phyloP scores from a whole-genome alignment of 208 protist species.

The Blastocrithidia nonstop region DNA sequence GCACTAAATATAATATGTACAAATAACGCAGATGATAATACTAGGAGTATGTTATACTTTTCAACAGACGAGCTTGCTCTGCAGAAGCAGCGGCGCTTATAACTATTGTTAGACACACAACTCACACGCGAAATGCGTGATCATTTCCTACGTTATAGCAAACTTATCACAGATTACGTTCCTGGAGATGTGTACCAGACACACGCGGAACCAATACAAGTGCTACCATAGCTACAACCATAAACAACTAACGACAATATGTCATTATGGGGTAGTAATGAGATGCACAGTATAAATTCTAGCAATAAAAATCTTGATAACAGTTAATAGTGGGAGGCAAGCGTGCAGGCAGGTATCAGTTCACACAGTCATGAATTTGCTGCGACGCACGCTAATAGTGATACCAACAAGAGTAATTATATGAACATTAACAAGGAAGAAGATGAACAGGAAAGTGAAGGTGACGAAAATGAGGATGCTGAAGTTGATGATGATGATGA shows the following conservation, averaged over 20 bases:
- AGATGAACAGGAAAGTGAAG: constrained; percentile 8
- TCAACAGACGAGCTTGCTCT: constrained; percentile 8
- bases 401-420: constrained; percentile 11
- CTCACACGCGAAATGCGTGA: constrained; percentile 47
- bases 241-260: constrained; percentile 15
- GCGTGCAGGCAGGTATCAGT: no score
- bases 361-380: no score
- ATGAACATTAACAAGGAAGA: constrained; percentile 16
- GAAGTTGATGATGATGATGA: neutral
- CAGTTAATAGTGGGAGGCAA: no score
- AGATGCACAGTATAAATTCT: neutral
- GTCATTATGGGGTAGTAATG: no score
- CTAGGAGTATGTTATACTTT: constrained; percentile 3
- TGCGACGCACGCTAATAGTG: no score
- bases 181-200: constrained; percentile 4
- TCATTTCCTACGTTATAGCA: constrained; percentile 48
- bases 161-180: constrained; percentile 76
- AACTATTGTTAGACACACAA: constrained; percentile 45
- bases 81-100: constrained; percentile 35
- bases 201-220: constrained; percentile 2
- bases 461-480: constrained; percentile 8
- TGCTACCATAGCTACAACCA: constrained; percentile 4
- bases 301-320: constrained; percentile 5
- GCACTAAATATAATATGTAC: constrained; percentile 50
- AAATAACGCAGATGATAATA: neutral